Conservation (phyloP, 345 rosid genomes). For the Eucalyptus sideroxylon region DNA sequence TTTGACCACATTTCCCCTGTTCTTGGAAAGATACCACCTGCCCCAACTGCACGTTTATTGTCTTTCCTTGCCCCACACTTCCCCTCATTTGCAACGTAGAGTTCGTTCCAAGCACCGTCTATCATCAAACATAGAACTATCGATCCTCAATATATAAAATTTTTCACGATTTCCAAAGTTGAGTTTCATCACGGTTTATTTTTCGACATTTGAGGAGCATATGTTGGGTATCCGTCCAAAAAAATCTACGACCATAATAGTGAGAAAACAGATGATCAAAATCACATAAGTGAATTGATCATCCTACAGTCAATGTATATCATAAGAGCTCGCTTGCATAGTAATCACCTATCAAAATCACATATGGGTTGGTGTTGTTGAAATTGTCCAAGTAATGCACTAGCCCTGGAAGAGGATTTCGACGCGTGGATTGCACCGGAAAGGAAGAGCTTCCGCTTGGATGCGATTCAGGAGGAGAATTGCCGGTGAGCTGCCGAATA, state of each 20-base stretch:
- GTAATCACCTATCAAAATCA: neutral
- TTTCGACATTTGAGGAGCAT: neutral
- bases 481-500: neutral
- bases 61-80: neutral
- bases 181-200: neutral
- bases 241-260: neutral
- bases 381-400: neutral
- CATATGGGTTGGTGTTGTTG: neutral
- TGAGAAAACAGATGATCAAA: neutral
- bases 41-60: neutral
- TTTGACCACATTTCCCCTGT: neutral
- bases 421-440: neutral
- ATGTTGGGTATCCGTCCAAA: neutral
- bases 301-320: neutral
- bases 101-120: neutral
- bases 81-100: neutral
- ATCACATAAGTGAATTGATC: neutral
- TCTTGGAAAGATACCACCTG: neutral
- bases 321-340: neutral
- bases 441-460: neutral
- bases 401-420: neutral
- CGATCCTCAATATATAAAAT: neutral
- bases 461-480: neutral
- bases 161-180: neutral
- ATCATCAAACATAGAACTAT: neutral